Evolutionary conservation across 768 basidiomycete genomes (phyloP).

Genomic region (Hygrophorus pudorinus): DNA sequence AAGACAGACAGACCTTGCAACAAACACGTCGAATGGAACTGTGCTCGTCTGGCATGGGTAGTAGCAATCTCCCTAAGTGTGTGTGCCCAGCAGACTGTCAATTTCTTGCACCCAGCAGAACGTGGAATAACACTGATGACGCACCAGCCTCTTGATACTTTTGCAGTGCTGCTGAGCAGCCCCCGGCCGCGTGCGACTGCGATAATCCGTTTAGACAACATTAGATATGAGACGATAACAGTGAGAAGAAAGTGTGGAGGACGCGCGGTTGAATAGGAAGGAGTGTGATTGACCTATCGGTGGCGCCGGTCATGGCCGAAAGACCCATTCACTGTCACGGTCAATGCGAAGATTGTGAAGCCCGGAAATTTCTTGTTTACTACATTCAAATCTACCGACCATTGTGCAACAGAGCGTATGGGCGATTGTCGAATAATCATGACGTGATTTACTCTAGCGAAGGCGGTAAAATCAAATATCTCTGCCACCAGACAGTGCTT

Average conservation of each 20-base stretch:
- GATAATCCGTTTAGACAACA: conserved; percentile 66
- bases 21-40: conserved; percentile 63
- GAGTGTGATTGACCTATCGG: neutral
- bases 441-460: too few species aligned
- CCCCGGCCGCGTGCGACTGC: conserved; percentile 54
- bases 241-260: too few species aligned
- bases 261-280: conserved; percentile 3
- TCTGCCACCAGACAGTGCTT: too few species aligned
- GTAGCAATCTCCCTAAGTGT: conserved; percentile 34
- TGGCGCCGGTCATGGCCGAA: too few species aligned
- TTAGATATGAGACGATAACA: conserved; percentile 19
- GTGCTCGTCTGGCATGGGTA: conserved; percentile 38
- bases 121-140: conserved; percentile 14
- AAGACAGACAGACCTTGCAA: conserved; percentile 47
- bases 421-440: too few species aligned
- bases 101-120: conserved; percentile 2
- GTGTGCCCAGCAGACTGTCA: conserved; percentile 1
- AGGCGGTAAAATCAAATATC: too few species aligned
- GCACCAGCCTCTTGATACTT: conserved; percentile 40
- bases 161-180: conserved; percentile 25
- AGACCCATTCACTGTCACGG: too few species aligned
- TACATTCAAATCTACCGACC: too few species aligned
- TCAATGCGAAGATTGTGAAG: too few species aligned
- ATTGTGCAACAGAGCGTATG: too few species aligned
- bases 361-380: too few species aligned